phyloP scores from a whole-genome alignment of 2,329 filamentous ascomycete genomes.

The Davidsoniella neocaledoniae region DNA sequence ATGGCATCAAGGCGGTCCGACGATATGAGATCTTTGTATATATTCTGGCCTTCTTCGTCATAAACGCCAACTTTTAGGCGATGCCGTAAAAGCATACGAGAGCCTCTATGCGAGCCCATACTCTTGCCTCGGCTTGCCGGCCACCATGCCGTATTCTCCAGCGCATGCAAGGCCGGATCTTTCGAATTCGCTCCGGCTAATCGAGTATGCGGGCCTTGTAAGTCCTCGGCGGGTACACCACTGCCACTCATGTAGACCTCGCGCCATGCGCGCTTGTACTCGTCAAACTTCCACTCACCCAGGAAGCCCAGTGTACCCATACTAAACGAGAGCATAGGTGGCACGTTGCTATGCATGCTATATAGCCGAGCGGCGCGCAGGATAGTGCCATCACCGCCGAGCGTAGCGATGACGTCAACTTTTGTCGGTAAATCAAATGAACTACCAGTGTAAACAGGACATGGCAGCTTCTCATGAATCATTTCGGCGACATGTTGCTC shows the following conservation, averaged over 20 bases:
- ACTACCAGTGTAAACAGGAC: constrained; percentile 51
- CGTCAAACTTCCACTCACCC: constrained; percentile 88
- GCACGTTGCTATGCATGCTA: constrained; percentile 63
- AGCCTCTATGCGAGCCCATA: constrained; percentile 56
- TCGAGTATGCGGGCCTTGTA: constrained; percentile 25
- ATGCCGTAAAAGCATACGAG: constrained; percentile 73
- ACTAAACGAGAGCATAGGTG: constrained; percentile 84
- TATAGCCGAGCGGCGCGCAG: constrained; percentile 61
- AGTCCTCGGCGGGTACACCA: constrained; percentile 30
- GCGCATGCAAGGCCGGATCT: not conserved
- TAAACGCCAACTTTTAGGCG: constrained; percentile 76
- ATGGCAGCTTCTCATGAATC: constrained; percentile 52
- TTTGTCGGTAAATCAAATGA: constrained; percentile 50
- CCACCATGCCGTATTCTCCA: constrained; percentile 31
- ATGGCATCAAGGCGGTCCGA: constrained; percentile 20
- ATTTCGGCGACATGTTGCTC: constrained; percentile 58
- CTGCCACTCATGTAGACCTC: constrained; percentile 75
- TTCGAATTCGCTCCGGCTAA: constrained; percentile 17
- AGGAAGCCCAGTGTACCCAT: constrained; percentile 94
- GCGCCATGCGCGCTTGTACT: constrained; percentile 81
- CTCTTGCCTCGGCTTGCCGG: constrained; percentile 61
- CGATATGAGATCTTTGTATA: constrained; percentile 34
- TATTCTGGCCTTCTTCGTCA: constrained; percentile 45
- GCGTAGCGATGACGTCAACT: constrained; percentile 74
- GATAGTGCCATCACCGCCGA: constrained; percentile 88